Conservation (phyloP, 768 basidiomycete genomes). For the Obba rivulosa region DNA sequence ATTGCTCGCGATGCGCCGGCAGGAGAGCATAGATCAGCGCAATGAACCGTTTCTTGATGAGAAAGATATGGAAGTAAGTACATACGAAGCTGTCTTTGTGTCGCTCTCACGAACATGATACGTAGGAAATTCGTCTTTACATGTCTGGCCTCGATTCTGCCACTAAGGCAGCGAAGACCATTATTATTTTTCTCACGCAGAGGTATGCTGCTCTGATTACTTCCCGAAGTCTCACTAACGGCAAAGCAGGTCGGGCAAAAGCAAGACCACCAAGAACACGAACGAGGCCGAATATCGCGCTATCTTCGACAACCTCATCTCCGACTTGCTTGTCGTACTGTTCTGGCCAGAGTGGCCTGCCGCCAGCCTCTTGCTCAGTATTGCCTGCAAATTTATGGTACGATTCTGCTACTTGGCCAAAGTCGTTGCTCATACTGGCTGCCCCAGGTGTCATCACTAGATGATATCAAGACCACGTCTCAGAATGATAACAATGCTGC, state of each 20-base stretch:
- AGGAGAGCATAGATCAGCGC: slow-evolving; percentile 55
- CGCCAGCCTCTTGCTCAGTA: slow-evolving; percentile 72
- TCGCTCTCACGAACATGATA: neutral
- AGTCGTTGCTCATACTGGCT: too few species aligned
- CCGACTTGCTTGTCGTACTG: slow-evolving; percentile 80
- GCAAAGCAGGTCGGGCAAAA: slow-evolving; percentile 65
- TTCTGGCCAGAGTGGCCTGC: slow-evolving; percentile 99
- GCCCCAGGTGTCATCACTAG: slow-evolving; percentile 68
- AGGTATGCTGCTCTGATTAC: slow-evolving; percentile 9
- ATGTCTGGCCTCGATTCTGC: slow-evolving; percentile 73
- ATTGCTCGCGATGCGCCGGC: slow-evolving; percentile 52
- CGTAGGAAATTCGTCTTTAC: slow-evolving; percentile 69
- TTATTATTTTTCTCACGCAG: slow-evolving; percentile 37
- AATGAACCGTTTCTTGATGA: slow-evolving; percentile 55
- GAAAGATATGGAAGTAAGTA: slow-evolving; percentile 54
- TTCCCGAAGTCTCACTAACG: neutral
- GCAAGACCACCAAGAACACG: slow-evolving; percentile 82
- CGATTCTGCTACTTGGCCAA: slow-evolving; percentile 9
- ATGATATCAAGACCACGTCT: slow-evolving; percentile 68
- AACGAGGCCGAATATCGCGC: slow-evolving; percentile 92
- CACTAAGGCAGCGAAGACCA: slow-evolving; percentile 78
- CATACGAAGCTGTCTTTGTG: neutral
- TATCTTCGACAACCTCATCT: slow-evolving; percentile 88
- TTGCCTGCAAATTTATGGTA: slow-evolving; percentile 86
- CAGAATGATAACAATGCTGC: slow-evolving; percentile 75